These are phyloP conservation scores for Penicillium simplicissimum DNA, from an alignment of 495 filamentous ascomycete genomes.

Conservation along the genomic window DNA sequence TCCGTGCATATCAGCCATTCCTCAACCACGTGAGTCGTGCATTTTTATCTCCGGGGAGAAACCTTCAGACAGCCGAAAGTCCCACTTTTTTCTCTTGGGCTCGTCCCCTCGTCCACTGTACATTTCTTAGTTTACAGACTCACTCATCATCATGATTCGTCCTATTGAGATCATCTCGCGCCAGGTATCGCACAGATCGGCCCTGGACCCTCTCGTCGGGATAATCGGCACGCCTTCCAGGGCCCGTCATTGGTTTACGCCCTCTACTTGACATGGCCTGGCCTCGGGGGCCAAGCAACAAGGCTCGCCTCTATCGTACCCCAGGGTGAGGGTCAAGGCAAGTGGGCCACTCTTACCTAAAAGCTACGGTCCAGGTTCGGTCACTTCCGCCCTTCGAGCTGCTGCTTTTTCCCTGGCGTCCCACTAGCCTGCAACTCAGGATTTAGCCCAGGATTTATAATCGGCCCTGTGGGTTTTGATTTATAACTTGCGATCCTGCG, in stretches of 20 bases:
- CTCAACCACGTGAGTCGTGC: slow-evolving; percentile 7
- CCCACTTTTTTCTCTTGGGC: slow-evolving; percentile 4
- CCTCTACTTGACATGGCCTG: slow-evolving; percentile 5
- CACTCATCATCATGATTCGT: not conserved
- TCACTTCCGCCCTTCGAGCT: slow-evolving; percentile 15
- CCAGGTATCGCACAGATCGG: slow-evolving; percentile 8
- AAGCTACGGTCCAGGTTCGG: slow-evolving; percentile 17
- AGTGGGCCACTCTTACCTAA: slow-evolving; percentile 16
- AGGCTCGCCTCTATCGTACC: slow-evolving; percentile 8
- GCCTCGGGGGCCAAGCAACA: slow-evolving; percentile 6
- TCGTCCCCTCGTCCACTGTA: not conserved
- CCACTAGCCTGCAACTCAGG: slow-evolving; percentile 15
- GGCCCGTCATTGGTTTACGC: slow-evolving; percentile 16
- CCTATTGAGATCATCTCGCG: not conserved
- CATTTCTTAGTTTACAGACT: not conserved
- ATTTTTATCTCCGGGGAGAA: slow-evolving; percentile 14
- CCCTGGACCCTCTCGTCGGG: slow-evolving; percentile 21
- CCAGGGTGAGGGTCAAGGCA: slow-evolving; percentile 14
- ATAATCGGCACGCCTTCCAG: slow-evolving; percentile 22
- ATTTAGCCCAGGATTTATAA: slow-evolving; percentile 28
- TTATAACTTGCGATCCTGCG: not conserved
- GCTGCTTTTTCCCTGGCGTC: slow-evolving; percentile 10
- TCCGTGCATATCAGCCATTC: not conserved
- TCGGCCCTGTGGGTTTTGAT: slow-evolving; percentile 16
- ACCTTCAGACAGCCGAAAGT: not conserved